Evolutionary conservation across 441 rosid species (phyloP), one percentile per base, ranked within the genome.

Genomic region (Pelargonium australe): DNA sequence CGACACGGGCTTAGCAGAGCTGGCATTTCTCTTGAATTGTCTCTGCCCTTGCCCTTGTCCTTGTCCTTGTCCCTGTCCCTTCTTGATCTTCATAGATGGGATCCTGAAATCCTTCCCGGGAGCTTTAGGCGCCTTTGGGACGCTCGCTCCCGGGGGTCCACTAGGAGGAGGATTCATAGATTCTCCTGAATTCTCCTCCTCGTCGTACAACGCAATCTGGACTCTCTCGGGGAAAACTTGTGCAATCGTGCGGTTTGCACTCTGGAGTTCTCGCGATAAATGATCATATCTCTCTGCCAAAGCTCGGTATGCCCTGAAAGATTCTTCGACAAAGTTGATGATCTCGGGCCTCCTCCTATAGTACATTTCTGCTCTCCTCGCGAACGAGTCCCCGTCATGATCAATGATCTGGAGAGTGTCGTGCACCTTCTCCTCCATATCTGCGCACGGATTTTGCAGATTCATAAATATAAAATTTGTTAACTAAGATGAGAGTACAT

Each of bases 351-450:
- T 83, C 78, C 85, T 89, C 68, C 85, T 95, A 75, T 87, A 95
- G 80, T 95, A 95, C 99, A 95, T 95, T 73, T 95, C 98, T n/a
- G 98, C 98, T 68, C 98, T 86, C 76, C 77, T 89, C 45, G 96
- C 95, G 62, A 95, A 95, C 5, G 97, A 92, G 61, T 92, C 99
- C 61, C 98, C 99, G 58, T 95, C 99, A 70, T 92, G 96, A 72
- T 87, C 85, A 0, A 92, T 85, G 20, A 95, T 90, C 75, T 87
- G 84, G 66, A 92, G 85, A 67, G 87, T 81, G 25, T 19, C 34
- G 19, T 80, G 79, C 44, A 92, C 97, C 77, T 89, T 95, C 65
- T 86, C 98, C 72, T 89, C 96, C 84, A 89, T 86, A 76, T 95
- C 98, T 95, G 87, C 65, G 75, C 40, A 5, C 40, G 5, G 5